Base-by-base conservation (phyloP, 805 yeast species). In the Yarrowia yakushimensis region DNA sequence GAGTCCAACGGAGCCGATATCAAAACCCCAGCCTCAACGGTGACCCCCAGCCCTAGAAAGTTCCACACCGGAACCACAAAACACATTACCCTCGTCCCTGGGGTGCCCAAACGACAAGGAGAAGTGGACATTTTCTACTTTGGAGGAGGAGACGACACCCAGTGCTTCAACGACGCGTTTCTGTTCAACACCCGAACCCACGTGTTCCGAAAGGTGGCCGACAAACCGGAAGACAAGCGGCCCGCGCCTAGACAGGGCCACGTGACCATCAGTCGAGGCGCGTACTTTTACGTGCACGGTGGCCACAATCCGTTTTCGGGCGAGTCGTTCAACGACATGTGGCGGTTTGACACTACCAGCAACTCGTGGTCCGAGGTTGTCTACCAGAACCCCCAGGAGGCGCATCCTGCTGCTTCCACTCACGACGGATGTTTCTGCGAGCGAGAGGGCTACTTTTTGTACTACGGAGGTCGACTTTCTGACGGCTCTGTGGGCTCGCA, bases 281-380 rank as follows among this genome's bases (percentile, higher is more conserved):
- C 7, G 10, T 36, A 15, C 31, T 41, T 42, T 15, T 43, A 42
- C 42, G 36, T 59, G 4, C 33, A 42, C 11, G 62, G 62, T 13
- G 62, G 62, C 22, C 46, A 54, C 27, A 54, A 39, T 31, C 62
- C 41, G 11, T 20, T 9, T 28, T 17, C 54, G n/a, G 62, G 54
- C 15, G 25, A 31, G 17, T 31, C 8, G 2, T 43, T 42, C 20
- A 17, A 8, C 13, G 62, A 59, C 42, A 33, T 59, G 42, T 59
- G 62, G 62, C 27, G 33, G 17, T 43, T 59, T 10, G 62, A 41
- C 25, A 17, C 34, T 3, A 2, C n/a, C 7, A 15, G 7, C 23
- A 33, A 22, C 54, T 2, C 3, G 31, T 43, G 54, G 62, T 5
- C 34, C 7, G 15, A 33, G 23, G 15, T 59, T 15, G n/a, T 1